Conservation (phyloP, 306 rosid genomes). For the Castanea mollissima region DNA sequence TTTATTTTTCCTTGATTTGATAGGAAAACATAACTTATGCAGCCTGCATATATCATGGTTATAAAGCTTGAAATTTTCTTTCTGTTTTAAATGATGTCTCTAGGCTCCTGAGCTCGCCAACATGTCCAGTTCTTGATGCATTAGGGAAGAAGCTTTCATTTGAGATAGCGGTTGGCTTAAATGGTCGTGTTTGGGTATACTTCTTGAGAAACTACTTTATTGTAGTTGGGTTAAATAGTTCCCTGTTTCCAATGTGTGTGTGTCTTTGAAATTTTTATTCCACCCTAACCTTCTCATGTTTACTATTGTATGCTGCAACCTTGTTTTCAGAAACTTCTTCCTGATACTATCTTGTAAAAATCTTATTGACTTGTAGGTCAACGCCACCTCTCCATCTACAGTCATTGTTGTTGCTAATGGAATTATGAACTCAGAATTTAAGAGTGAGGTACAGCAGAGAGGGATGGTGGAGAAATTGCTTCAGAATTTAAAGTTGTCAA, state of each 20-base stretch:
- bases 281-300: not conserved
- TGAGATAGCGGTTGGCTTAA: conserved; percentile 81
- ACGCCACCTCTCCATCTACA: conserved; percentile 63
- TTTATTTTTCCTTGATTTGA: not conserved
- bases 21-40: not conserved
- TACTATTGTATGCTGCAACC: not conserved
- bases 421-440: conserved; percentile 63
- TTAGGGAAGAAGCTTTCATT: conserved; percentile 92
- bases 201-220: not conserved
- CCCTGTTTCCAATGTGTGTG: not conserved
- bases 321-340: not conserved
- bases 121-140: conserved; percentile 74
- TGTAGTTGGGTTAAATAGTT: not conserved
- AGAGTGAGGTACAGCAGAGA: conserved; percentile 80
- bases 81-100: not conserved
- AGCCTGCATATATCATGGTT: not conserved
- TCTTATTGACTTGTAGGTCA: conserved; percentile 48
- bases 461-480: conserved; percentile 85
- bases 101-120: conserved; percentile 77
- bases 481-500: conserved; percentile 50
- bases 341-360: not conserved
- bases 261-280: no score
- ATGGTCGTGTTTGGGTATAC: conserved; percentile 92
- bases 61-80: not conserved
- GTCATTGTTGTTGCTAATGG: conserved; percentile 65